Evolutionary conservation across 768 basidiomycete species (phyloP).

Genomic region (Kwoniella sp.): DNA sequence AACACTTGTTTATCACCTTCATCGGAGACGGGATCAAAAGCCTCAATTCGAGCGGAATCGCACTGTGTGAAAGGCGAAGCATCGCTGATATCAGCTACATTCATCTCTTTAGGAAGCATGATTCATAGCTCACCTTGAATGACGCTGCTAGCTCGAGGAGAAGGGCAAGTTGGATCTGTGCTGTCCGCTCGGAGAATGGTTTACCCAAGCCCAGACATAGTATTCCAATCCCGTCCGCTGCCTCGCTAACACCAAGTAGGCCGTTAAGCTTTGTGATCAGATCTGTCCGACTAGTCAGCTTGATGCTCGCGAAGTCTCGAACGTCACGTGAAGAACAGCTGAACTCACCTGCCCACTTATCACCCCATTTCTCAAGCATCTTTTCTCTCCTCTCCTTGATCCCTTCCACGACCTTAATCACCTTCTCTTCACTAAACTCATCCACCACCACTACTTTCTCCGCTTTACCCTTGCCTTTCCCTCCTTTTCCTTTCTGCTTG

Average conservation of each 20-base stretch:
- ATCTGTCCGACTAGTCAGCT: conserved; percentile 2
- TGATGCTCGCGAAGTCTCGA: too few relatives aligned
- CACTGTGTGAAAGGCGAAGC: conserved; percentile 2
- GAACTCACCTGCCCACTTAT: conserved; percentile 33
- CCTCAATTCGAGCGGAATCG: conserved; percentile 17
- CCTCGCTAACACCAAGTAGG: background rate
- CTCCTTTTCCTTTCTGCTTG: conserved; percentile 14
- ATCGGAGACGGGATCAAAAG: conserved; percentile 44
- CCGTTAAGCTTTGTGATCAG: conserved; percentile 1
- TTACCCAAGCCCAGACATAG: conserved; percentile 45
- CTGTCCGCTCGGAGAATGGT: conserved; percentile 35
- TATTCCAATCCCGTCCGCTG: conserved; percentile 13
- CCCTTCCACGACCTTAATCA: conserved; percentile 52
- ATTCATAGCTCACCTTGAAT: conserved; percentile 30
- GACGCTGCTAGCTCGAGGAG: conserved; percentile 30
- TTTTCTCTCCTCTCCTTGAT: conserved; percentile 40
- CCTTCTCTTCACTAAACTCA: conserved; percentile 25
- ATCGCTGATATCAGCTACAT: too few relatives aligned
- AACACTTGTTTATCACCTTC: conserved; percentile 31
- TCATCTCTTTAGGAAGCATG: too few relatives aligned
- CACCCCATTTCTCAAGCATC: conserved; percentile 38
- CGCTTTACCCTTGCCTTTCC: conserved; percentile 20
- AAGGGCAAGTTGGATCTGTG: conserved; percentile 47
- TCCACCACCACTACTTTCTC: conserved; percentile 17
- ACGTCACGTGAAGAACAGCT: background rate